Evolutionary conservation across 2,329 filamentous ascomycete genomes (phyloP), one percentile per base, ranked within the genome.

Genomic region (Venturia pyrina): DNA sequence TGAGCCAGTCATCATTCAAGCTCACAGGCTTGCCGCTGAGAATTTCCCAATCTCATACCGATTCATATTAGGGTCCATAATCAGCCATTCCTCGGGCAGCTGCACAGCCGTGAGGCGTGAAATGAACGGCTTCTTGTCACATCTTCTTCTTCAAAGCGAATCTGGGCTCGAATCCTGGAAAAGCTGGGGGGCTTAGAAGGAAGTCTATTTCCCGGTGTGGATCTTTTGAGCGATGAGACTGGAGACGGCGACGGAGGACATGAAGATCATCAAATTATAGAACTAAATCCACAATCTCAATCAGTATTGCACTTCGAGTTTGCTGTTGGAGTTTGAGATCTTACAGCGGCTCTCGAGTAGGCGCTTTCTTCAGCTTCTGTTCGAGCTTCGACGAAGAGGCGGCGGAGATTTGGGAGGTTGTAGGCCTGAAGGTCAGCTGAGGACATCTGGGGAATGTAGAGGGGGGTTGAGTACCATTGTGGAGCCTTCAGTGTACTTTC

Each of bases 201-300:
- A 21, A 50, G 46, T 40, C 15, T 57, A 50, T 44, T 66, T 64
- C 3, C 60, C 59, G n/a, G 48, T 66, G 17, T 81, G 82, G 83
- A 97, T 89, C 70, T 89, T 89, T 74, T 99, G 95, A 37, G 93
- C 95, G 68, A 95, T 87, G 67, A 99, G 80, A 75, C 93, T 96
- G 80, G 98, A 97, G 67, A 96, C 87, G 8, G 93, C 92, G 32
- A 99, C 90, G 0, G 95, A 97, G 32, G 93, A 95, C 82, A 99
- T 93, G 79, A 98, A 99, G 1, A 98, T 81, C 0, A 97, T 92
- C 0, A 96, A 86, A 73, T 99, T 98, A 79, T 99, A 99, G 76
- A 99, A 99, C 95, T 96, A 72, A 8, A 66, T 28, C 28, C 15
- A 21, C 7, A 7, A 40, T 11, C 3, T 40, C 37, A 40, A 11